Evolutionary conservation across 768 basidiomycete species (phyloP), one percentile per base, ranked within the genome.

Genomic region (Infundibulicybe gibba): DNA sequence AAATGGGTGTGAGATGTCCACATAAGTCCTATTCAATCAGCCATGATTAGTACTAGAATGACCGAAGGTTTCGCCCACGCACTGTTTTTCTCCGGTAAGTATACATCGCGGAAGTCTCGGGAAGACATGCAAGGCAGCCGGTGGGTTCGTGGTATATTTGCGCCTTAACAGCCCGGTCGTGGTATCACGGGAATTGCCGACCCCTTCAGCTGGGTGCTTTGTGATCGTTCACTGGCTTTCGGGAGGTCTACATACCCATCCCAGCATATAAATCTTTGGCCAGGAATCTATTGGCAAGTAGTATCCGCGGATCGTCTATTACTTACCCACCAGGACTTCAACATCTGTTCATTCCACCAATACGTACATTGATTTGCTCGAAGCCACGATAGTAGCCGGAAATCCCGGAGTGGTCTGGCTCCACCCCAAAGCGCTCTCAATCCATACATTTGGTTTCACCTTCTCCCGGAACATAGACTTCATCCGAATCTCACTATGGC

Each of bases 401-500:
- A 8, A 25, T 25, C 25, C 8, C 4, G 25, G 25, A 25, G 25
- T 25, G 25, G 25, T 25, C 25, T 25, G 25, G 25, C 25, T 25
- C 17, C 30, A 31, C 30, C n/a, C 6, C 11, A 25, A 20, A 17
- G 15, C 10, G 12, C 25, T 15, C 40, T 14, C n/a, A 25, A 25
- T 31, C 32, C 25, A 25, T 19, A 32, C 32, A 35, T 46, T 40
- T 40, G 49, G 30, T 43, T 35, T 35, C 38, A 20, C 19, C 30
- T 31, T 40, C n/a, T 13, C 19, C 34, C 38, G 40, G 40, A 14
- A 38, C 45, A 31, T 12, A 41, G 34, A 40, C 19, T 31, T 19
- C 21, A 19, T 37, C 30, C 35, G 25, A 25, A 25, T 25, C 8
- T 40, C 41, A 17, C 11, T 33, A 83, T 84, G 82, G 70, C 69